These are phyloP conservation scores for Vitis labrusca DNA, from an alignment of 164 flowering plant species.

Conservation along the genomic window DNA sequence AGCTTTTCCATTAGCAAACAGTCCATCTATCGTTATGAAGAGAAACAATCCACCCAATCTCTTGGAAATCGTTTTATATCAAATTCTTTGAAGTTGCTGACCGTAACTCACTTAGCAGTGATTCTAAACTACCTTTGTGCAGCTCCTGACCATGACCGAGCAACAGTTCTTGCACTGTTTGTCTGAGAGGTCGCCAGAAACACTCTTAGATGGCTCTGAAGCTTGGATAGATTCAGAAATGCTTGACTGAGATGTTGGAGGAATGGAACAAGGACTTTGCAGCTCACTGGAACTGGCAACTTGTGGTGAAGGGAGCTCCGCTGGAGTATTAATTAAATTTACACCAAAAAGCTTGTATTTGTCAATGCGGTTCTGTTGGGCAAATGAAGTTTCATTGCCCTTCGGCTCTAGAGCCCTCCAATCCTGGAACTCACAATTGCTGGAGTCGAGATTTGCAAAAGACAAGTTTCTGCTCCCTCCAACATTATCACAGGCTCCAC, in stretches of 20 bases:
- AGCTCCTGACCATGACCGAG: conserved; percentile 20
- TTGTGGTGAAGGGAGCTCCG: conserved; percentile 40
- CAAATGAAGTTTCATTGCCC: conserved; percentile 11
- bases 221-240: conserved; percentile 21
- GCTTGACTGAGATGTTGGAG: conserved; percentile 25
- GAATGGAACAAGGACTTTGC: conserved; percentile 8
- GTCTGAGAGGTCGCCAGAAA: conserved; percentile 12
- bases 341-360: conserved; percentile 53
- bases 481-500: conserved; percentile 1
- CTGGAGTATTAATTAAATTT: conserved; percentile 22
- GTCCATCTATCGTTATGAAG: no score
- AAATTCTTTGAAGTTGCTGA: no score
- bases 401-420: conserved; percentile 8
- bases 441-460: conserved; percentile 8
- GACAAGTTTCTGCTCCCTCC: conserved; percentile 12
- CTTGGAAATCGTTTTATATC: no score
- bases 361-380: conserved; percentile 15
- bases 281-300: conserved; percentile 16
- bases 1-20: no score
- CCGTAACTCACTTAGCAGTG: no score
- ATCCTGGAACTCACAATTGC: conserved; percentile 14
- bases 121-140: conserved; percentile 42
- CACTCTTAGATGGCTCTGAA: conserved; percentile 27
- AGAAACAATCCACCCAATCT: no score
- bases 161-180: conserved; percentile 21